A percentile compares a stretch with the other conserved stretches of the same genome.
phyloP scores from a whole-genome alignment of 1,139 yeast genomes.

The Spathaspora sp. region DNA sequence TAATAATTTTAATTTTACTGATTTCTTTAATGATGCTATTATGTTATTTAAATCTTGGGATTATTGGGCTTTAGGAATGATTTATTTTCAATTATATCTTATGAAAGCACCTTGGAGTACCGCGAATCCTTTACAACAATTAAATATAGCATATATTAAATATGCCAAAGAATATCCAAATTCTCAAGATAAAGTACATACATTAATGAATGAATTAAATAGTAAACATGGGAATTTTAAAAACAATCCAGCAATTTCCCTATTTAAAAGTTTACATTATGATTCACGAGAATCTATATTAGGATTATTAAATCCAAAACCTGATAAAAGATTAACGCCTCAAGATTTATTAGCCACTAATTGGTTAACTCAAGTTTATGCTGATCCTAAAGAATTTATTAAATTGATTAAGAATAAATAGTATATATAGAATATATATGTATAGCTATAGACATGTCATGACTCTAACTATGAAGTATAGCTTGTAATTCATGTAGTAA shows the following conservation, averaged over 20 bases:
- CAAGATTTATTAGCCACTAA: conserved; percentile 30
- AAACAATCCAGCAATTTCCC: conserved; percentile 32
- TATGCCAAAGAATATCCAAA: conserved; percentile 24
- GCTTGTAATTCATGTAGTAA: not conserved
- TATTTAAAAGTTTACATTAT: conserved; percentile 40
- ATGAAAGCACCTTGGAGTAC: conserved; percentile 51
- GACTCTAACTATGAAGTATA: too few relatives aligned
- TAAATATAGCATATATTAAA: conserved; percentile 24
- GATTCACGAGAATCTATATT: conserved; percentile 37
- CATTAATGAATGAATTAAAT: conserved; percentile 24
- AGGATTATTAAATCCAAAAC: conserved; percentile 35
- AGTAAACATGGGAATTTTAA: conserved; percentile 16
- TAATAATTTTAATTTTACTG: conserved; percentile 8
- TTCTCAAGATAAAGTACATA: conserved; percentile 16
- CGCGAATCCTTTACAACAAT: conserved; percentile 26
- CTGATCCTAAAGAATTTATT: conserved; percentile 40
- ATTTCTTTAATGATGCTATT: conserved; percentile 8
- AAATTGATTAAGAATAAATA: conserved; percentile 13
- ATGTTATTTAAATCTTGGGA: conserved; percentile 27
- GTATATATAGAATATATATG: not conserved
- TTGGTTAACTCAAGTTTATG: conserved; percentile 46
- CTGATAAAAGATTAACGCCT: conserved; percentile 23
- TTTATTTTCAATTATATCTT: conserved; percentile 45
- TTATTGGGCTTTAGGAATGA: conserved; percentile 53
- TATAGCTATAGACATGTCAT: too few relatives aligned